Evolutionary conservation across 306 rosid species (phyloP), one percentile per base, ranked within the genome.

Genomic region (Corylus avellana): DNA sequence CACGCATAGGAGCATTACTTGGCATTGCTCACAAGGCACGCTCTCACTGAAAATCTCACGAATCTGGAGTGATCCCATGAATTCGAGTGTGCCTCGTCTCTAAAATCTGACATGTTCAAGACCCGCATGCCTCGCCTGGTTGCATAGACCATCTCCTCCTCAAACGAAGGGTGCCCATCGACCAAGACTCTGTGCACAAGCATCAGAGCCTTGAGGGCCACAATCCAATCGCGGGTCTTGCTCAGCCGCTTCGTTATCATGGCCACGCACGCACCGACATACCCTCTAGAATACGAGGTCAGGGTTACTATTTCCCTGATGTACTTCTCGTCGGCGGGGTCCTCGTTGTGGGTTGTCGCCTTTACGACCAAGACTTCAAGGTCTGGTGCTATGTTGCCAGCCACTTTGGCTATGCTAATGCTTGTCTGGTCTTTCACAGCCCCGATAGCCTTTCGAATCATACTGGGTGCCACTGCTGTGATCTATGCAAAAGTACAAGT

Each of bases 181-280:
- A 79, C 80, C 83, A 89, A 48, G 69, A 92, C 77, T 83, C 92
- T 72, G 39, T 94, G 98, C 29, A 94, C 91, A 67, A 94, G 92
- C 92, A 92, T 86, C 55, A 94, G 83, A 0, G 88, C 79, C 83
- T 94, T 94, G 4, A 94, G 86, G 13, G 97, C 98, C 73, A 94
- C 98, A 51, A 91, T 91, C 97, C 97, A 92, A 72, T 94, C 94
- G 7, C 83, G 91, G 14, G 98, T 94, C 66, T 89, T 94, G 42
- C 84, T 79, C 29, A 92, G 77, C 50, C 98, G 87, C 86, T 74
- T 92, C 0, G 92, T 83, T n/a, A 94, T 39, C 3, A 92, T 81
- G 51, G 87, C 48, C 32, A 91, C 84, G 47, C 85, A 87, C 14
- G 97, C 97, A 57, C 75, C 87, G 0, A 90, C 89, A 72, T 90